Base-by-base conservation (phyloP, 331 rosid species). In the Rhamnella rubrinervis region DNA sequence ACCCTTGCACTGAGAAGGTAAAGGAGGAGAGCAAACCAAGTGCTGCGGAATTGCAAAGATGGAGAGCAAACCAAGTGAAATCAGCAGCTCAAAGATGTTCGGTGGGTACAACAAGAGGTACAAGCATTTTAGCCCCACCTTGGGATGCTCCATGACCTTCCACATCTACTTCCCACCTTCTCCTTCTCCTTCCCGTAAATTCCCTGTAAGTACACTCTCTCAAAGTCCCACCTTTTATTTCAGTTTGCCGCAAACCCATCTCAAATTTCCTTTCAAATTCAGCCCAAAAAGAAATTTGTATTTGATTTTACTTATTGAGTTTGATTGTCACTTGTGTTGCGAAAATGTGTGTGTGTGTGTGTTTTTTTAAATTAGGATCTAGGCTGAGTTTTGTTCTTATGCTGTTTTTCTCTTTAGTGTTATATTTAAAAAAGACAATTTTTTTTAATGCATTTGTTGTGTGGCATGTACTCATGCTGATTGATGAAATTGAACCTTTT, bases 121-220 rank as follows among this genome's bases (percentile, higher is more conserved):
- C 88, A 91, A 85, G 66, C 98, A 93, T 73, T 84, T 84, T 82
- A 93, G 98, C 65, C 86, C 89, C 1, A 87, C 95, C 0, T 95
- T 93, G 6, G 96, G 89, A 25, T 93, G 98, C 70, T 90, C 96
- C 84, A 93, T 93, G 98, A 88, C 86, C 78, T 93, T 93, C 72
- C 77, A 74, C 82, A 70, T 93, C 78, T 93, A 79, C 74, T 87
- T 93, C 82, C 97, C 98, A 23, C 89, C 89, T 52, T 74, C 93
- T 35, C 55, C 87, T 14, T 68, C 85, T 6, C 63, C 83, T 7
- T 83, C 97, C 50, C 79, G 68, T 78, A 86, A 81, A 81, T 90
- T 93, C 78, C 97, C 96, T 5, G 97, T 92, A 66, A 84, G 84
- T 81, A 5, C 38, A 67, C 31, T 8, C 38, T 71, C 31, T 8